phyloP scores from a whole-genome alignment of 805 yeast genomes.

The Saccharomycopsis guyanensis region DNA sequence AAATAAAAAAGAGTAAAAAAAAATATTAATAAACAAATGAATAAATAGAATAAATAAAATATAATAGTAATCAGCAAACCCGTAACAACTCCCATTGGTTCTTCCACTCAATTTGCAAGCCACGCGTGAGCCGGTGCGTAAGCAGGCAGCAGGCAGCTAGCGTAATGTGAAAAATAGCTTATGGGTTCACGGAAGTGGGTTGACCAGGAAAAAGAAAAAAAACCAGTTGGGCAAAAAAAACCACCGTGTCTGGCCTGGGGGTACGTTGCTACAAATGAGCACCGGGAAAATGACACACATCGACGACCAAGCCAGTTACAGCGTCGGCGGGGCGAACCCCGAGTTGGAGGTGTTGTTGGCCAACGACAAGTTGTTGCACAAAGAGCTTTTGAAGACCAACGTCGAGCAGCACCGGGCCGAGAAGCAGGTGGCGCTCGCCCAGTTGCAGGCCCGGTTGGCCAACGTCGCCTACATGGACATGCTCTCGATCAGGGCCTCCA shows the following conservation, averaged over 20 bases:
- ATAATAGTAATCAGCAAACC: too few relatives aligned
- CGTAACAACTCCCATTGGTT: too few relatives aligned
- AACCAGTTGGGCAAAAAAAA: not conserved
- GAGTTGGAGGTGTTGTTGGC: not conserved
- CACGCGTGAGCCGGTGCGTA: too few relatives aligned
- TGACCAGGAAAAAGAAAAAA: not conserved
- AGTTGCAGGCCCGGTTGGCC: not conserved
- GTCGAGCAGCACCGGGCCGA: not conserved
- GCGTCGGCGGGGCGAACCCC: not conserved
- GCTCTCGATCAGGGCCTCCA: constrained; percentile 3
- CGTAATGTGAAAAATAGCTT: too few relatives aligned
- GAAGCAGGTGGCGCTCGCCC: constrained; percentile 1
- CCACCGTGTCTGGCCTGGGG: not conserved
- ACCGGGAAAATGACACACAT: not conserved
- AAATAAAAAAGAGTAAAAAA: too few relatives aligned
- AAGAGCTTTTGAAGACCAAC: not conserved
- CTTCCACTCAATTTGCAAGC: too few relatives aligned
- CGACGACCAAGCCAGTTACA: not conserved
- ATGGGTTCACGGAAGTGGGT: too few relatives aligned
- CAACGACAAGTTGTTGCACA: not conserved
- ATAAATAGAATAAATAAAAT: too few relatives aligned
- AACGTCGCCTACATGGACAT: constrained; percentile 4
- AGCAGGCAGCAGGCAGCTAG: too few relatives aligned
- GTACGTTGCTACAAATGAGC: not conserved
- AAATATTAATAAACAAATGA: too few relatives aligned